Conservation (phyloP, 306 rosid genomes). For the Glycine soja region DNA sequence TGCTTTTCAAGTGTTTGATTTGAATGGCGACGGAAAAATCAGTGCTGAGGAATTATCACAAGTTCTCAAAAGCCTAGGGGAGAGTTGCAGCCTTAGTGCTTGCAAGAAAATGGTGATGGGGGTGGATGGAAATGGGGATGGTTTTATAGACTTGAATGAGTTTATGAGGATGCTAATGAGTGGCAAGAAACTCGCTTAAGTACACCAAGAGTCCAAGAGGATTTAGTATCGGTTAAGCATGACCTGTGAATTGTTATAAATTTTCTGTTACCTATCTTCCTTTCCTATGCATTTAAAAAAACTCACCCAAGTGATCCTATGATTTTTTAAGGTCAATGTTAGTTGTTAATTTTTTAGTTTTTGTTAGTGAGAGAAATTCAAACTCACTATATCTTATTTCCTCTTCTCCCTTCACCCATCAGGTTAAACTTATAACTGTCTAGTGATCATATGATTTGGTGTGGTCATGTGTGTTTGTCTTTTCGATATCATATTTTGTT, state of each 20-base stretch:
- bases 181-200: constrained; percentile 45
- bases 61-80: constrained; percentile 65
- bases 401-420: no score
- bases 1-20: constrained; percentile 66
- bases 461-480: background rate
- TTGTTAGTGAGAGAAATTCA: no score
- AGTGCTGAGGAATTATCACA: constrained; percentile 66
- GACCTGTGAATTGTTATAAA: no score
- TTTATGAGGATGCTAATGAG: constrained; percentile 64
- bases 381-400: no score
- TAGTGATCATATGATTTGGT: background rate
- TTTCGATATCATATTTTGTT: background rate
- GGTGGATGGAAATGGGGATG: constrained; percentile 70
- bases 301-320: no score
- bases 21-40: constrained; percentile 70
- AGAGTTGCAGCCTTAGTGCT: constrained; percentile 54
- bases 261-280: no score
- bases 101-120: constrained; percentile 66
- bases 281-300: no score
- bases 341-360: no score
- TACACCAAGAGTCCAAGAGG: background rate
- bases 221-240: no score
- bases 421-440: no score
- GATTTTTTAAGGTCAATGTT: no score
- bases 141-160: constrained; percentile 64